Conservation (phyloP, 352 stramenopile species). For the Phytophthora melonis region DNA sequence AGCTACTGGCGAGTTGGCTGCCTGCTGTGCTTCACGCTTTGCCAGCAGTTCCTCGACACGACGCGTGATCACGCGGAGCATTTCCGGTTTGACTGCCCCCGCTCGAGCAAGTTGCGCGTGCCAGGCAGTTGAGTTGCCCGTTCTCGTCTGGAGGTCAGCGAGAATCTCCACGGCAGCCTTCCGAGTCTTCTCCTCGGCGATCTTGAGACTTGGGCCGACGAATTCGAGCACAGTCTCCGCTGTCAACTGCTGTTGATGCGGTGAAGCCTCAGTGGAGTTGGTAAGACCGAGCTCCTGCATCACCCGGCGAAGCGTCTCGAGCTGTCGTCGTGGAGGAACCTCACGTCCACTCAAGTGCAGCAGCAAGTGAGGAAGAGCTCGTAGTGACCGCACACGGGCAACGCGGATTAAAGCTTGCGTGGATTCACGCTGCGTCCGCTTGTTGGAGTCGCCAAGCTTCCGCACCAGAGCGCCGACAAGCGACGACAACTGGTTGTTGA, state of each 20-base stretch:
- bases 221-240: conserved; percentile 77
- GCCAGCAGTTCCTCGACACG: conserved; percentile 76
- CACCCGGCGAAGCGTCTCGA: conserved; percentile 67
- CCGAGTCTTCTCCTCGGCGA: conserved; percentile 81
- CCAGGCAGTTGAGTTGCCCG: conserved; percentile 29
- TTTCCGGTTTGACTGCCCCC: conserved; percentile 71
- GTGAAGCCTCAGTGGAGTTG: conserved; percentile 7
- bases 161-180: conserved; percentile 77
- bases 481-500: conserved; percentile 67
- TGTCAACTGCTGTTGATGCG: conserved; percentile 44
- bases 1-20: conserved; percentile 30
- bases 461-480: conserved; percentile 59
- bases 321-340: conserved; percentile 56
- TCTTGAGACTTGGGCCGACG: conserved; percentile 72
- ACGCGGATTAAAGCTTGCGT: conserved; percentile 70
- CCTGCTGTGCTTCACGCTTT: conserved; percentile 50
- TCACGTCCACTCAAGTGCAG: conserved; percentile 73
- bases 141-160: conserved; percentile 58
- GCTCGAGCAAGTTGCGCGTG: conserved; percentile 34
- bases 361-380: conserved; percentile 63
- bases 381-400: conserved; percentile 68
- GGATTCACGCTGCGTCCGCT: conserved; percentile 78
- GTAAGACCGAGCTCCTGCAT: conserved; percentile 64
- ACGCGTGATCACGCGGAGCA: conserved; percentile 78
- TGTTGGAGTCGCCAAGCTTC: conserved; percentile 86